A percentile compares a stretch with the other conserved stretches of the same genome.
Evolutionary conservation across 2,329 filamentous ascomycete species (phyloP).

Genomic region (Thelonectria blattea): DNA sequence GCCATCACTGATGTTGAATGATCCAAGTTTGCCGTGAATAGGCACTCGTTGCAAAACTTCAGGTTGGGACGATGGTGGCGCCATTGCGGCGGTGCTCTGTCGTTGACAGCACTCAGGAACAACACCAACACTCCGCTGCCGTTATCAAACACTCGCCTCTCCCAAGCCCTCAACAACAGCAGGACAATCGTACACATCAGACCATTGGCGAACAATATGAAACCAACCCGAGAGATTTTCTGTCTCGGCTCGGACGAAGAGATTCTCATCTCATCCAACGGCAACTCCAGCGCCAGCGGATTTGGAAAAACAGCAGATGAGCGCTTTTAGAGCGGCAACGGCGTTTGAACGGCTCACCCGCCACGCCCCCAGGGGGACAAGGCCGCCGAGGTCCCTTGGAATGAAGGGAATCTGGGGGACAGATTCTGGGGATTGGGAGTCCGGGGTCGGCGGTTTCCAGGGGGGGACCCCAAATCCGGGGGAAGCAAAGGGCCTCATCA

Average conservation of each 20-base stretch:
- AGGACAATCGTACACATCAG: neutral
- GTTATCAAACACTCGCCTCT: neutral
- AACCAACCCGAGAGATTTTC: neutral
- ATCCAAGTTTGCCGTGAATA: neutral
- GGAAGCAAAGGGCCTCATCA: neutral
- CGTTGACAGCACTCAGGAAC: neutral
- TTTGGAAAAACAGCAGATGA: conserved; percentile 6
- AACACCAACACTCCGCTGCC: neutral
- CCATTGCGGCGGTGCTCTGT: neutral
- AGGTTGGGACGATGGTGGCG: neutral
- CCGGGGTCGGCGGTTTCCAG: conserved; percentile 3
- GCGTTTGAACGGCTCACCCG: conserved; percentile 5
- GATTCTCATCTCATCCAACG: neutral
- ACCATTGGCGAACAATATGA: neutral
- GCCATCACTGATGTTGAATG: neutral
- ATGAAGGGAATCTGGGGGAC: conserved; percentile 1
- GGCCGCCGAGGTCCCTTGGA: neutral
- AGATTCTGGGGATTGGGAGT: conserved; percentile 13
- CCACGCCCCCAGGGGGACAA: neutral
- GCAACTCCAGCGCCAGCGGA: neutral
- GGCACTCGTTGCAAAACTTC: neutral
- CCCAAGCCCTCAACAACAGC: neutral
- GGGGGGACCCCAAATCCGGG: too few relatives aligned
- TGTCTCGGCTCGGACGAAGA: neutral
- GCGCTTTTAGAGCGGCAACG: conserved; percentile 9